Base-by-base conservation (phyloP, 2,329 filamentous ascomycete species). In the Cladobotryum protrusum region DNA sequence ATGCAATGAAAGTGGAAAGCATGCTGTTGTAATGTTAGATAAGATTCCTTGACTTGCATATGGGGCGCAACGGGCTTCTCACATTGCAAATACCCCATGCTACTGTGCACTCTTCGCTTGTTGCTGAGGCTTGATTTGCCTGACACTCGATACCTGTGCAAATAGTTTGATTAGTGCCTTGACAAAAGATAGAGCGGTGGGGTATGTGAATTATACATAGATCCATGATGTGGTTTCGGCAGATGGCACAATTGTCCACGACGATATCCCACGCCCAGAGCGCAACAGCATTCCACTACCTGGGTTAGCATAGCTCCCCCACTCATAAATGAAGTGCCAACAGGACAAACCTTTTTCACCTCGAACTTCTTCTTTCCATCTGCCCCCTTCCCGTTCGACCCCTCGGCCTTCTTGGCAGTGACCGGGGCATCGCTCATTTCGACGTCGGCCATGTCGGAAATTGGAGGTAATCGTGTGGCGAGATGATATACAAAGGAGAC, bases 1-100 rank as follows among this genome's bases (percentile, higher is more conserved):
- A 99, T 99, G 76, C 93, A 99, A 75, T 99, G 93, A 74, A 99
- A 99, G 72, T 99, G 93, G 78, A 99, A 99, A 29, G 93, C 93
- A 66, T 99, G 93, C 93, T 99, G 41, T 39, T 54, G 29, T 53
- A 15, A 34, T 37, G 58, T 77, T 61, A 41, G 37, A 17, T 5
- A 41, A 77, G 73, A 54, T 36, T 39, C n/a, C 5, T 29, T 36
- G 12, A 15, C 24, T n/a, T 13, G 8, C 12, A 39, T 11, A 33
- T 17, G 12, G 15, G 37, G 15, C 29, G 20, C 11, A 18, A 41
- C 20, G 37, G 39, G n/a, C 13, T 40, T 45, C 88, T 72, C 73
- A 96, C 93, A 66, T 99, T 99, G 78, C 93, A 99, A 56, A 97
- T 96, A 49, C 93, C 93, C 93, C 93, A 99, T 20, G 93, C 93